phyloP scores from a whole-genome alignment of 257 asterid genomes.

The Paraleonurus japonicus region DNA sequence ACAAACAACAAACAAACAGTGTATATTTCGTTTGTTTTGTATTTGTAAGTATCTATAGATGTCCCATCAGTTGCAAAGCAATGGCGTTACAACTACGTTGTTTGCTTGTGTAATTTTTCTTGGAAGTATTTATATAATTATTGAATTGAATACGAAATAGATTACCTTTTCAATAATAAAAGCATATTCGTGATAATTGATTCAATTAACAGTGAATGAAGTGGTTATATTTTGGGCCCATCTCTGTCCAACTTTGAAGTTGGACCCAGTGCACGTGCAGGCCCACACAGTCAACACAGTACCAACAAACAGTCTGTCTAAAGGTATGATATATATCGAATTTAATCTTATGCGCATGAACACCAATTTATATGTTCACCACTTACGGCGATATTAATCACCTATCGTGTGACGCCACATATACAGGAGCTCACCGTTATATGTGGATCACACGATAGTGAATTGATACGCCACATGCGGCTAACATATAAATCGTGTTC shows the following conservation, averaged over 20 bases:
- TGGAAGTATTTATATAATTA: neutral
- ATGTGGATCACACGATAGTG: no score
- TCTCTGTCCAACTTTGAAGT: slow-evolving; percentile 24
- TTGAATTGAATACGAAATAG: neutral
- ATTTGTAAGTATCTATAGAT: neutral
- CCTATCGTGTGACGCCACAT: no score
- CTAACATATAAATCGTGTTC: no score
- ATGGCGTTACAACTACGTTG: neutral
- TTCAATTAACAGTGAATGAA: neutral
- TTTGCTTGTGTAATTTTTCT: neutral
- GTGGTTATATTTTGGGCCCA: slow-evolving; percentile 19
- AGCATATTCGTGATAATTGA: no score
- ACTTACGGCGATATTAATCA: no score
- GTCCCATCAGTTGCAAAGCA: neutral
- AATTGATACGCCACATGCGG: no score
- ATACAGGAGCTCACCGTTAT: no score
- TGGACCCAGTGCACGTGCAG: slow-evolving; percentile 47
- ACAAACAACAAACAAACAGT: neutral
- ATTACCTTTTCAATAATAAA: no score
- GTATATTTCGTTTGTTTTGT: neutral
- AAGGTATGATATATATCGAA: no score
- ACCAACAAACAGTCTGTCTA: neutral
- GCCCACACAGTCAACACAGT: slow-evolving; percentile 34
- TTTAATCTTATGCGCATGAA: no score
- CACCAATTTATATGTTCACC: no score